Conservation (phyloP, 2,329 filamentous ascomycete species). For the Ophiostoma ips region DNA sequence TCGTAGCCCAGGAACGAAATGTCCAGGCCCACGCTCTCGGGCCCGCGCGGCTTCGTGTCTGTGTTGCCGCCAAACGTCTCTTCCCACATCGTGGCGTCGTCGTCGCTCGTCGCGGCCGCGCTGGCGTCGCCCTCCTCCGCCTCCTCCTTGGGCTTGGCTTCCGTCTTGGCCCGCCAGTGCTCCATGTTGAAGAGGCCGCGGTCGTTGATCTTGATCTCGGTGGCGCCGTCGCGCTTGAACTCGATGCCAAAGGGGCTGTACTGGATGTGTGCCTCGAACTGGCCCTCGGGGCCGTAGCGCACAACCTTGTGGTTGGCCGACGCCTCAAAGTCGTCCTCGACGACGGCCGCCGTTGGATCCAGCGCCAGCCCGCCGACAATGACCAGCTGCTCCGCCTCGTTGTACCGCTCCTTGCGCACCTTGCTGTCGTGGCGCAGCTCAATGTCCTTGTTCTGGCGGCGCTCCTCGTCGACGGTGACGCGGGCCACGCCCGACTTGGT, state of each 20-base stretch:
- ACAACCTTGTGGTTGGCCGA: constrained; percentile 25
- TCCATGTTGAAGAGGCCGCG: constrained; percentile 85
- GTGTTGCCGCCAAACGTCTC: constrained; percentile 92
- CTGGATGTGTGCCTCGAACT: constrained; percentile 70
- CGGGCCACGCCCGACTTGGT: constrained; percentile 79
- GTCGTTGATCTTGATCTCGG: constrained; percentile 79
- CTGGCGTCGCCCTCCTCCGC: no score
- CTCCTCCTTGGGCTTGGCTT: constrained; percentile 41
- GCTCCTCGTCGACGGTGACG: constrained; percentile 84
- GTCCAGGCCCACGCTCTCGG: constrained; percentile 82
- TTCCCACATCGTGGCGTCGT: constrained; percentile 91
- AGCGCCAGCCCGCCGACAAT: constrained; percentile 67
- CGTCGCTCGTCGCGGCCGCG: no score
- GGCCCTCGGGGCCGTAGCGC: constrained; percentile 61
- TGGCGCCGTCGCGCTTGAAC: constrained; percentile 69
- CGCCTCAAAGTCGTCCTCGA: constrained; percentile 53
- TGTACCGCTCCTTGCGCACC: constrained; percentile 83
- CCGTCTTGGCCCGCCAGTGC: constrained; percentile 84
- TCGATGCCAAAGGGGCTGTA: constrained; percentile 75
- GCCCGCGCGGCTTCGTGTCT: constrained; percentile 86
- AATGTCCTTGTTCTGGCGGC: constrained; percentile 76
- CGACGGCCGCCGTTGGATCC: constrained; percentile 60
- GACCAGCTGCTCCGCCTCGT: constrained; percentile 76
- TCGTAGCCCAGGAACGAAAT: constrained; percentile 86
- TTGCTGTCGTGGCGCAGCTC: constrained; percentile 73